These are phyloP conservation scores for Ceratocystis cacaofunesta DNA, from an alignment of 2,329 filamentous ascomycete genomes.

Conservation along the genomic window DNA sequence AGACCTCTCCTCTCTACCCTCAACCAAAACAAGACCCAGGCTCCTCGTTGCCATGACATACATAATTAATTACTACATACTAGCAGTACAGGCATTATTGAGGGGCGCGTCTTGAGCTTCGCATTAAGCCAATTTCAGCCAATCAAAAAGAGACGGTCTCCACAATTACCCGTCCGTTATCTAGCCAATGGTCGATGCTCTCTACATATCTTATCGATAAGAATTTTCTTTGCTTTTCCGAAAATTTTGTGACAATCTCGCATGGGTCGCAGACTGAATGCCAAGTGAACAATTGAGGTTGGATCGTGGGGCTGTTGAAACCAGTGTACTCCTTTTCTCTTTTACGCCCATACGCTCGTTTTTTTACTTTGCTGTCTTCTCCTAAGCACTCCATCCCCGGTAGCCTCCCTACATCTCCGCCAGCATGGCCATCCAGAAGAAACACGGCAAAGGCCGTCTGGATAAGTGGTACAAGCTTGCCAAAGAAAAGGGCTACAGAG, in stretches of 20 bases:
- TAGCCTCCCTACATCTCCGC: background rate
- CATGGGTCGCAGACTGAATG: background rate
- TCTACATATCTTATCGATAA: slow-evolving; percentile 13
- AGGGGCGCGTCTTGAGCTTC: too few species aligned
- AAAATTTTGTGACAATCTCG: slow-evolving; percentile 13
- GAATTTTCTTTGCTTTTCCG: slow-evolving; percentile 6
- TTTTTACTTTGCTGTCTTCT: background rate
- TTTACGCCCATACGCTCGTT: background rate
- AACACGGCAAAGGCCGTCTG: slow-evolving; percentile 94
- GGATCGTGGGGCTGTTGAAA: slow-evolving; percentile 9
- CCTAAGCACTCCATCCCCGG: background rate
- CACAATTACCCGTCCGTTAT: background rate
- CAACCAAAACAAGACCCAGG: background rate
- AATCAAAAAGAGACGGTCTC: background rate
- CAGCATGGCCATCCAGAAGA: slow-evolving; percentile 90
- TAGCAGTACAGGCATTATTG: too few species aligned
- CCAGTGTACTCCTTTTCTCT: background rate
- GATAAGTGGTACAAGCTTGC: slow-evolving; percentile 99
- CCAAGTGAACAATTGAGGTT: background rate
- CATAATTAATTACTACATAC: too few species aligned
- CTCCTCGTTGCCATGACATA: too few species aligned
- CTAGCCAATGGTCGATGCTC: slow-evolving; percentile 8
- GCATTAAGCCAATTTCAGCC: slow-evolving; percentile 1
- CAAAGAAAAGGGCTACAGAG: slow-evolving; percentile 95
- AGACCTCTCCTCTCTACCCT: too few species aligned